Percentiles rank a stretch among this genome's conserved stretches.
Conservation (phyloP, 2,329 filamentous ascomycete species). For the Beauveria rudraprayagi region DNA sequence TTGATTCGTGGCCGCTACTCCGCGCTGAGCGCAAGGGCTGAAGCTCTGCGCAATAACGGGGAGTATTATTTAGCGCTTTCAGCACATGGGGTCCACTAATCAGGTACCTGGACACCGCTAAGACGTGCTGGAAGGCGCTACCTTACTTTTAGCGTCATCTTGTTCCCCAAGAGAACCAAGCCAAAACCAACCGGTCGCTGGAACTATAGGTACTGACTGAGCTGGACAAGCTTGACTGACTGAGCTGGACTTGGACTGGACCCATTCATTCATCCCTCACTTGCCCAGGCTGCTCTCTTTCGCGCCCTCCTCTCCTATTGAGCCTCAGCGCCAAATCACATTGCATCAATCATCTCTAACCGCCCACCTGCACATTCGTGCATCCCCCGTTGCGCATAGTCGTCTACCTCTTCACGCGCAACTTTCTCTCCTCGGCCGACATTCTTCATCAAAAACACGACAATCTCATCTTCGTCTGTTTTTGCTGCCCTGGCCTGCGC, state of each 20-base stretch:
- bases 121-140: neutral
- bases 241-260: too few relatives aligned
- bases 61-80: neutral
- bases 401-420: conserved; percentile 3
- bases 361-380: conserved; percentile 10
- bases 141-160: neutral
- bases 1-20: conserved; percentile 3
- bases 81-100: neutral
- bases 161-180: neutral
- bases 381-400: conserved; percentile 2
- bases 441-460: neutral
- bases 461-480: neutral
- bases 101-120: neutral
- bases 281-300: neutral
- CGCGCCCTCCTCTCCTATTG: conserved; percentile 12
- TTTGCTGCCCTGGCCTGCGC: neutral
- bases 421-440: neutral
- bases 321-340: conserved; percentile 10
- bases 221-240: too few relatives aligned
- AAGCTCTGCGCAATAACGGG: too few relatives aligned
- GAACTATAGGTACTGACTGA: too few relatives aligned
- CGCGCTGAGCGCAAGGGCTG: neutral
- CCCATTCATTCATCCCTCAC: neutral
- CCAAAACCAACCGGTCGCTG: neutral
- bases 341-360: conserved; percentile 11